Evolutionary conservation across 139 green algal species (phyloP), one percentile per base, ranked within the genome.

Genomic region (Haematococcus sp.): DNA sequence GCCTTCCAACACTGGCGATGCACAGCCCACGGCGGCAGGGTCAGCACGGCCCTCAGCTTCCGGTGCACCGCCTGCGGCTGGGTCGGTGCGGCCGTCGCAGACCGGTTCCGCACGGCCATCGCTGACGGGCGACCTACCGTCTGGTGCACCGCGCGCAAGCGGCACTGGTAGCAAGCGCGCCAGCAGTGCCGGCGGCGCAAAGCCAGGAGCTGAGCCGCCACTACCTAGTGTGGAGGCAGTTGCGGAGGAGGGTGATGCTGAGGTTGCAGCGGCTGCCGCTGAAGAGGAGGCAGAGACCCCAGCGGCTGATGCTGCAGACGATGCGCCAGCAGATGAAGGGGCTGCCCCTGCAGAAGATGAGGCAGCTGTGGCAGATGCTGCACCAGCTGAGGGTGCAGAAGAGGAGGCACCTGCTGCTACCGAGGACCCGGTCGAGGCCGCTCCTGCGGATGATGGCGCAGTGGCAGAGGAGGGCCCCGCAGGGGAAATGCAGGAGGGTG

Each of bases 141-240:
- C 23, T 65, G 33, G 5, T 11, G 11, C 43, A 61, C 30, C 66
- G 52, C 23, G 33, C 65, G 56, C 55, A 31, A 31, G 66, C 66
- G 49, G 35, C 40, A 27, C 58, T 32, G 19, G 59, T 56, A 51
- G 64, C 49, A 30, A 73, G 56, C 54, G 33, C 52, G 73, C 64
- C 71, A 46, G 34, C 73, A 63, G 65, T 11, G 40, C 40, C 7
- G 40, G 40, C 40, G 40, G 40, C 7, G 40, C 11, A 11, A 49
- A 49, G 40, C 40, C 40, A 11, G 40, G 40, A 7, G 40, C 40
- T 49, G 40, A 49, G 40, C 7, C 40, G 11, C 7, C 11, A 7
- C 40, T 49, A 11, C 40, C 73, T 16, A 27, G 68, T 17, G 46
- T 74, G 64, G 30, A 68, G 64, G 52, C 63, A 7, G 63, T 79